Percentiles rank a stretch among this genome's conserved stretches.
These are phyloP conservation scores for Castanea mollissima DNA, from an alignment of 306 rosid genomes.

Conservation along the genomic window DNA sequence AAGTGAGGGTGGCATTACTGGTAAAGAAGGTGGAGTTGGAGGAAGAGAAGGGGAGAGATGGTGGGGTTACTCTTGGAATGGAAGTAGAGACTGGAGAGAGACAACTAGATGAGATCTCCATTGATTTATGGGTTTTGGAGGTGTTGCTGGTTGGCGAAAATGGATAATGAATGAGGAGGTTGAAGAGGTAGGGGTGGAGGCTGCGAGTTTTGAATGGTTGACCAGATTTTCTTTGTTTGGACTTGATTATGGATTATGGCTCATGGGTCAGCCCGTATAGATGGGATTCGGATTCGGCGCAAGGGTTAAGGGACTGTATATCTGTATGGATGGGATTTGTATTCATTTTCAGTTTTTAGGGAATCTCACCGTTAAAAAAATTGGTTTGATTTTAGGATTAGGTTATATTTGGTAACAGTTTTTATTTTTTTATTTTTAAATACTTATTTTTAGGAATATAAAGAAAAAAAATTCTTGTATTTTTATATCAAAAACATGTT, in stretches of 20 bases:
- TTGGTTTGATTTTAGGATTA: too few relatives aligned
- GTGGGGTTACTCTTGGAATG: constrained; percentile 26
- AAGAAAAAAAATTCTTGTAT: too few relatives aligned
- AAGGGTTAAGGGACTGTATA: too few relatives aligned
- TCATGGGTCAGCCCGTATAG: too few relatives aligned
- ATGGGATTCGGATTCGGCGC: too few relatives aligned
- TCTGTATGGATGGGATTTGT: too few relatives aligned
- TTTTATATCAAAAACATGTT: too few relatives aligned
- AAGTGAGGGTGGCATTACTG: constrained; percentile 21
- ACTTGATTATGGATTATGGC: background rate
- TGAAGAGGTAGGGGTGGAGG: background rate
- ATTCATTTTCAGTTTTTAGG: too few relatives aligned
- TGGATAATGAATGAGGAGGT: background rate
- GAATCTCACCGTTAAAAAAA: too few relatives aligned
- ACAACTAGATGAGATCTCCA: constrained; percentile 49
- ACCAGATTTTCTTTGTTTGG: background rate
- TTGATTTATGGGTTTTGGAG: constrained; percentile 20
- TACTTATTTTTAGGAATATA: too few relatives aligned
- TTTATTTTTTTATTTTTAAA: too few relatives aligned
- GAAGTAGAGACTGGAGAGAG: constrained; percentile 33
- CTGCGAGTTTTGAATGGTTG: background rate
- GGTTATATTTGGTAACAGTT: too few relatives aligned
- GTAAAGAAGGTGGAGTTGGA: constrained; percentile 41
- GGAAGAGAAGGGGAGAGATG: constrained; percentile 38
- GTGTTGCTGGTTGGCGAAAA: constrained; percentile 14